Percentiles rank a stretch among this genome's conserved stretches.
These are phyloP conservation scores for Cupressus sempervirens DNA, from an alignment of 75 land plant species.

Conservation along the genomic window DNA sequence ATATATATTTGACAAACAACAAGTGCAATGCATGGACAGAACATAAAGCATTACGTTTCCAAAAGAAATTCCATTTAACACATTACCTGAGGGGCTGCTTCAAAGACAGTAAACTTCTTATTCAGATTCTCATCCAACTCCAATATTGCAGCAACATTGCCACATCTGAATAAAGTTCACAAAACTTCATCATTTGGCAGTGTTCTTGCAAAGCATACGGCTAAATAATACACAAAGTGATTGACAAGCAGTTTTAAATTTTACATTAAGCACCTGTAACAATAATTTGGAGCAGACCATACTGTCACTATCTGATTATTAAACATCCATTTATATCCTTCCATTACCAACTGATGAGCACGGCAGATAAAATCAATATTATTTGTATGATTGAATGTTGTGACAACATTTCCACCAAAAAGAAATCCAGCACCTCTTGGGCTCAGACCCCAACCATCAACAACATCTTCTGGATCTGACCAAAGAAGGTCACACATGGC, in stretches of 20 bases:
- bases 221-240: background rate
- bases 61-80: background rate
- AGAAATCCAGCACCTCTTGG: constrained; percentile 98
- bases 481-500: constrained; percentile 99
- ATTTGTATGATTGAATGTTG: constrained; percentile 82
- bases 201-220: background rate
- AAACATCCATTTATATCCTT: constrained; percentile 99
- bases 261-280: constrained; percentile 72
- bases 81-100: constrained; percentile 92
- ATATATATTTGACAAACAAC: background rate
- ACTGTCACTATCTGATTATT: constrained; percentile 95
- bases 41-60: background rate
- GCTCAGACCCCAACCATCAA: constrained; percentile 98
- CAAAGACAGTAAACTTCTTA: constrained; percentile 93
- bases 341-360: constrained; percentile 99
- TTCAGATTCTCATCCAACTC: constrained; percentile 91
- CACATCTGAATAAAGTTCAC: constrained; percentile 67
- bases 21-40: background rate
- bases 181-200: background rate
- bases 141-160: constrained; percentile 98
- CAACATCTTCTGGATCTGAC: constrained; percentile 98
- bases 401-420: constrained; percentile 90
- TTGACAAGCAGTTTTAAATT: background rate
- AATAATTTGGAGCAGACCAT: constrained; percentile 99
- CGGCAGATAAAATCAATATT: constrained; percentile 94